Base-by-base conservation (phyloP, 2,329 filamentous ascomycete species). In the Tolypocladium cylindrosporum region DNA sequence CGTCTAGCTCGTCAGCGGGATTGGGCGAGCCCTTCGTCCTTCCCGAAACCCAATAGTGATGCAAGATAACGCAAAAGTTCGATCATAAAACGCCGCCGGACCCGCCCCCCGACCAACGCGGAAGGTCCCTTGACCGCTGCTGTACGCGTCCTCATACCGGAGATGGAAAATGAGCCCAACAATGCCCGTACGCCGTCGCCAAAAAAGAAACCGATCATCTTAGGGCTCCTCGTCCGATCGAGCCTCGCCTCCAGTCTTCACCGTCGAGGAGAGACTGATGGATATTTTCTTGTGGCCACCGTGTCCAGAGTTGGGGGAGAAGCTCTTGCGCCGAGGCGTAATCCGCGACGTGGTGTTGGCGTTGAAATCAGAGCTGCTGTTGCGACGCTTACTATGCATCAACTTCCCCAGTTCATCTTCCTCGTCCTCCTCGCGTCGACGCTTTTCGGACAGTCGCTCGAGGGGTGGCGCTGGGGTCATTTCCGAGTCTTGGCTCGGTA, bases 341-440 rank as follows among this genome's bases (percentile, higher is more conserved):
- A 64, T 54, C 21, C 71, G 71, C n/a, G 74, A 67, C 16, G 72
- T 63, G 42, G 65, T 62, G 24, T 74, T 69, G 3, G 70, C 61
- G 50, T 74, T 78, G 11, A 74, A 72, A 19, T 74, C 76, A 2
- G 75, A 80, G 57, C 75, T 78, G 68, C 80, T 85, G 65, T 82
- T 86, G 42, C 84, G 80, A 45, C 84, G 79, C 67, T 86, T 87
- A 67, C 77, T 77, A 54, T 82, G 76, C 62, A 90, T 85, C 65
- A 97, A 79, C 73, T 94, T 96, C 57, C 86, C 86, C n/a, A 97
- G 75, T 67, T 93, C 90, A 63, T 97, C 92, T 52, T 97, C 93
- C n/a, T 76, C 73, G 61, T 96, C 91, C 58, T 97, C 93, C 69
- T 96, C 92, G 65, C 94, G 84, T 54, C 93, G 84, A 54, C 93